Base-by-base conservation (phyloP, 306 rosid genomes). In the Trifolium subterraneum region DNA sequence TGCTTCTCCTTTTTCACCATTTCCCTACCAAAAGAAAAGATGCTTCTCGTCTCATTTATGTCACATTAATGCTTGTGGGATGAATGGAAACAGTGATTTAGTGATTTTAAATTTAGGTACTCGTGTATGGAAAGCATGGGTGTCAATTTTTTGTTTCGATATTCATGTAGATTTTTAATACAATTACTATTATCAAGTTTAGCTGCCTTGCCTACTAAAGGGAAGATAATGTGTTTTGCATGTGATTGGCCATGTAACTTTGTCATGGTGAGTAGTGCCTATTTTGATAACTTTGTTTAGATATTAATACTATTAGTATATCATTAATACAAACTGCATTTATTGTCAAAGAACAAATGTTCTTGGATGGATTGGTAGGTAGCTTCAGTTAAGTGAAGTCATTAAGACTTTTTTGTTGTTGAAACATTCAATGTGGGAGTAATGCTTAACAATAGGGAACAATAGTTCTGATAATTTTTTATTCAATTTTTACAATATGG, bases 81-180 rank as follows among this genome's bases (percentile, higher is more conserved):
- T 69, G 77, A 64, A 51, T 27, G 41, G 51, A 59, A 58, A 76
- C 56, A 65, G 71, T 56, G 45, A 31, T 56, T 47, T 58, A 70
- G 10, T 54, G 20, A 36, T 13, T 44, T 63, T 39, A 69, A 44
- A 45, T 36, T 64, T 76, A 44, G 50, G 81, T 56, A 10, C 48
- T 56, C 18, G 69, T 3, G 41, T 64, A 42, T 64, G 45, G 59
- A 64, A 76, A 62, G 41, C 66, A 36, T 18, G 71, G 42, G 61
- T 55, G 27, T 72, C 72, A 51, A 45, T 66, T 51, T 77, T 77
- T 82, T 72, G 82, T 76, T 38, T 22, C 36, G 52, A 60, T 22
- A 64, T 48, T 71, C 29, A 9, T 65, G 71, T 76, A 64, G 70
- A 55, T 64, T 52, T 74, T 61, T 35, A 13, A 7, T 8, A 10